phyloP scores from a whole-genome alignment of 306 rosid species.

The Inga oerstediana region DNA sequence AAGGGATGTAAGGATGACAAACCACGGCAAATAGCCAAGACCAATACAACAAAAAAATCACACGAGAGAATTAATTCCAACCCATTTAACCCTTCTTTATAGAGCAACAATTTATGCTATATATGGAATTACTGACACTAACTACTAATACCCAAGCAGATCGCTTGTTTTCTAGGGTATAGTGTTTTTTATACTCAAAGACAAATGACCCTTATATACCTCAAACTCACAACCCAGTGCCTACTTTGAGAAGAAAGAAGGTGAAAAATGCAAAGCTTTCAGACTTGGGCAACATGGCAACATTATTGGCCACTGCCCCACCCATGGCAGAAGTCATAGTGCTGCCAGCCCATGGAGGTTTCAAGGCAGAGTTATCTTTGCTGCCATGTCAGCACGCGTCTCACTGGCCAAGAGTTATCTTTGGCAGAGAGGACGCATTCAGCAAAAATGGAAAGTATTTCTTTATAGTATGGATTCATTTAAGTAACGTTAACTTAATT shows the following conservation, averaged over 20 bases:
- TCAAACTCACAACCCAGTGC: background rate
- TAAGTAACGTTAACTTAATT: background rate
- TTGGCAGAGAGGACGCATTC: background rate
- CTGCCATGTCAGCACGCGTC: background rate
- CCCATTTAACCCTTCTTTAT: background rate
- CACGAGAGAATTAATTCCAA: background rate
- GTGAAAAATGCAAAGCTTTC: background rate
- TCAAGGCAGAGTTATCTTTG: background rate
- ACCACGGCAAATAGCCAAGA: background rate
- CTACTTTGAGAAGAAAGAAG: background rate
- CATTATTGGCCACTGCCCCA: background rate
- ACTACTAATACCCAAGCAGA: background rate
- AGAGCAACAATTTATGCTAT: background rate
- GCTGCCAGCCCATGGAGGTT: background rate
- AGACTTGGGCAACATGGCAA: background rate
- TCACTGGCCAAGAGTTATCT: background rate
- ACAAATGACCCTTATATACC: background rate
- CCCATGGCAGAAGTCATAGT: background rate
- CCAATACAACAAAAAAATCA: background rate
- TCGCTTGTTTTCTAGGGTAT: background rate
- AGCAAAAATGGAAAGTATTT: background rate
- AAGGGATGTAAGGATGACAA: constrained; percentile 1
- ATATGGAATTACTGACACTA: background rate
- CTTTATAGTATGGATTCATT: background rate
- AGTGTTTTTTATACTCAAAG: background rate